A percentile compares a stretch with the other conserved stretches of the same genome.
These are phyloP conservation scores for Neodidymelliopsis sp. DNA, from an alignment of 2,329 filamentous ascomycete genomes.

Conservation along the genomic window DNA sequence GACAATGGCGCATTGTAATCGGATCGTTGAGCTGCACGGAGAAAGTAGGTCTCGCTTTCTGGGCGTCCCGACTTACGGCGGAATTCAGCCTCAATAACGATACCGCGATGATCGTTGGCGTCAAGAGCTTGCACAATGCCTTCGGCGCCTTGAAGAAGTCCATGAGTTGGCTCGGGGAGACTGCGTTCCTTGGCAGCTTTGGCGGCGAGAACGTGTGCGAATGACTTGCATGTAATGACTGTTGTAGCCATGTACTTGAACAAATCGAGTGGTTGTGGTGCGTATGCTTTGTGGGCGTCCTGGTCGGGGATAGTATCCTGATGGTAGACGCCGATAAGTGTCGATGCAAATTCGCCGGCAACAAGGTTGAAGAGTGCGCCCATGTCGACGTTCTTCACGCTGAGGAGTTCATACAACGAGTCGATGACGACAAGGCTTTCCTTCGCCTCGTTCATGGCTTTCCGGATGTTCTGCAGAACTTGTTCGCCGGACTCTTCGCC, in stretches of 20 bases:
- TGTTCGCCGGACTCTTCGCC: constrained; percentile 68
- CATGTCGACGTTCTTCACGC: constrained; percentile 54
- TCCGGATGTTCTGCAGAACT: constrained; percentile 39
- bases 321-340: constrained; percentile 83
- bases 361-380: constrained; percentile 72
- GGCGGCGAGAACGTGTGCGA: constrained; percentile 75
- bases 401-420: constrained; percentile 71
- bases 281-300: constrained; percentile 52
- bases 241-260: constrained; percentile 89
- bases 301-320: constrained; percentile 68
- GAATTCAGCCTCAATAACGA: constrained; percentile 87
- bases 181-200: constrained; percentile 81
- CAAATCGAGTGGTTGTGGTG: constrained; percentile 66
- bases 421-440: constrained; percentile 76
- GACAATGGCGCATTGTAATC: constrained; percentile 27
- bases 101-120: constrained; percentile 60
- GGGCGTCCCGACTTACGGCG: constrained; percentile 81
- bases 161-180: constrained; percentile 77
- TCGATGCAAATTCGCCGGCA: constrained; percentile 69
- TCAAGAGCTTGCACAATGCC: constrained; percentile 76
- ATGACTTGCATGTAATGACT: constrained; percentile 75
- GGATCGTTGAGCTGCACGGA: constrained; percentile 41
- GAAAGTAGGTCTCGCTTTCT: constrained; percentile 72
- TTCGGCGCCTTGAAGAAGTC: constrained; percentile 77
- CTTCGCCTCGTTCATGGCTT: constrained; percentile 29